Evolutionary conservation across 441 rosid species (phyloP), one percentile per base, ranked within the genome.

Genomic region (Syzygium syzygioides): DNA sequence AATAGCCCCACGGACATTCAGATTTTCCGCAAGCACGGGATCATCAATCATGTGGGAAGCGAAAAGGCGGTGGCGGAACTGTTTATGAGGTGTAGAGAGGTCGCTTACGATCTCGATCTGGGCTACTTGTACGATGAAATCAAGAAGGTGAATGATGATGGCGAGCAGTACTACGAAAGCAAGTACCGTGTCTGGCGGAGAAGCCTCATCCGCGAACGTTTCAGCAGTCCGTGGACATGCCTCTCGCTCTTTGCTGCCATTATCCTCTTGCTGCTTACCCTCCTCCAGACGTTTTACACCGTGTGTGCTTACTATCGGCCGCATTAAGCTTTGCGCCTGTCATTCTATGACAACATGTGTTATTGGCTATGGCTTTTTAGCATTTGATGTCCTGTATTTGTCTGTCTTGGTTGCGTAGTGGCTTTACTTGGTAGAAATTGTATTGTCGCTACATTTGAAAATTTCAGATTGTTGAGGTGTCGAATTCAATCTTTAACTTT

Each of bases 141-240:
- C 86, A 50, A 86, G 55, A 62, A 59, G 52, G 32, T 86, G 34
- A 89, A 89, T 32, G 79, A 56, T 18, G 59, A 71, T 57, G 32
- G 53, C 80, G 53, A 55, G 37, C 54, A 12, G 37, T 86, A 57
- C 30, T 30, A 71, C 34, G 25, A 50, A 56, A 71, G 59, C 59
- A 79, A 60, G 76, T 89, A 86, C 88, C 59, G 56, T 60, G 19
- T 76, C 12, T 89, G 88, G 90, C 76, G 88, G 86, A 60, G 85
- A 12, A 89, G 76, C 86, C 83, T 76, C 48, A 57, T 89, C 25
- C 79, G 59, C 56, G 55, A 89, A 34, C 37, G 79, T 79, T 89
- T 89, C 10, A 86, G 88, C 76, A 89, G 34, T 32, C 34, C 34
- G 34, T 32, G 34, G 34, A 32, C 34, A 32, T 32, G 34, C 34